Base-by-base conservation (phyloP, 306 rosid genomes). In the Pyrus betulifolia region DNA sequence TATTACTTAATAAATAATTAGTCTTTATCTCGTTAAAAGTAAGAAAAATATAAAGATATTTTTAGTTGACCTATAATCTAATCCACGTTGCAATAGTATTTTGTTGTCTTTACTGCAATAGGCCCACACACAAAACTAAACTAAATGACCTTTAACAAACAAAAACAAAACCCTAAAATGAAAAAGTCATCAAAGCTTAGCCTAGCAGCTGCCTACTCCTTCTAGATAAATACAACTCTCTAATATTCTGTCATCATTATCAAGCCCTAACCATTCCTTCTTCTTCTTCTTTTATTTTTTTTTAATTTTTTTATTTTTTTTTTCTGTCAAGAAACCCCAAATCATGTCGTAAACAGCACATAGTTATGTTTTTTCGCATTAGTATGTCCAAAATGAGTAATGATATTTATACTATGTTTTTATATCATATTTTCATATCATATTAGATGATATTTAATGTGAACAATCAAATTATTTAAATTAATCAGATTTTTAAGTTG, bases 61-160 rank as follows among this genome's bases (percentile, higher is more conserved):
- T n/a, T 68, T 15, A 54, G 70, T 72, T 76, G 84, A 80, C 84
- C 44, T n/a, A 6, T 13, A 18, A 55, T 64, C 55, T 76, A 80
- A 61, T 80, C 79, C 70, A 42, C 12, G 5, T 33, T 25, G 59
- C 74, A n/a, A 5, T 60, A 46, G 30, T 61, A 23, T 23, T 11
- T 12, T 58, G 2, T 27, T 28, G n/a, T 27, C 38, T 13, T 45
- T 59, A 23, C 40, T 58, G 21, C 19, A 38, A 14, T 11, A 12
- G 0, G 22, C 13, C 52, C 52, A 13, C 52, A 45, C 17, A 55
- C 11, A 22, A 44, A 46, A 55, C 14, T 40, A 18, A 27, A 67
- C 40, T 9, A n/a, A 44, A 23, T 0, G 8, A n/a, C 38, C 55
- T 15, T 54, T 17, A 66, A 38, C 74, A 42, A 67, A 64, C 21